A percentile compares a stretch with the other conserved stretches of the same genome.
Evolutionary conservation across 495 filamentous ascomycete species (phyloP).

Genomic region (Tetracladium setigerum): DNA sequence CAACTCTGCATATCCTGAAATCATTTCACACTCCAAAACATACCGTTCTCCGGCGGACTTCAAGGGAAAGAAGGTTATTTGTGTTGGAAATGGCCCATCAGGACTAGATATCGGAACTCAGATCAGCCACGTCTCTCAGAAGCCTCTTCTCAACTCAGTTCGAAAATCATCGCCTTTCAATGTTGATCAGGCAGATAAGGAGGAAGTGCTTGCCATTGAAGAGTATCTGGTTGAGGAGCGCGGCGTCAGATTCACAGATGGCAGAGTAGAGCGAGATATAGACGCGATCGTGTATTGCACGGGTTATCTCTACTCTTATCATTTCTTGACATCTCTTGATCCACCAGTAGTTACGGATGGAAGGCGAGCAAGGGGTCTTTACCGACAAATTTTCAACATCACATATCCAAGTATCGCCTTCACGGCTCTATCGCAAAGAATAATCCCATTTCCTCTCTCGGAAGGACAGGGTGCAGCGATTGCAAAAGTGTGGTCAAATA

Average conservation of each 20-base stretch:
- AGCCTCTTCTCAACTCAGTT: conserved; percentile 29
- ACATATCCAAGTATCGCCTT: conserved; percentile 74
- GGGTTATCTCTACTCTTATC: conserved; percentile 65
- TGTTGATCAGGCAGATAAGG: conserved; percentile 26
- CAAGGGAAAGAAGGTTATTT: conserved; percentile 39
- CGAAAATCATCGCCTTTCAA: conserved; percentile 2
- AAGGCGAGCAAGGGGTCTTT: conserved; percentile 57
- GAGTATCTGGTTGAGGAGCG: conserved; percentile 44
- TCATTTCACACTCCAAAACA: conserved; percentile 74
- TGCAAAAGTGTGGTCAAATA: conserved; percentile 64
- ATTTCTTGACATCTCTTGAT: conserved; percentile 54
- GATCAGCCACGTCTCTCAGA: conserved; percentile 43
- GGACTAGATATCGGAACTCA: conserved; percentile 76
- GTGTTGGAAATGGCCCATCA: conserved; percentile 74
- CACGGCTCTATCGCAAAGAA: conserved; percentile 63
- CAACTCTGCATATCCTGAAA: conserved; percentile 48
- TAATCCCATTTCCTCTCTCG: conserved; percentile 74
- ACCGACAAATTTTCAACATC: conserved; percentile 71
- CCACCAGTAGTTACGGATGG: conserved; percentile 60
- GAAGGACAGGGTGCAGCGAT: conserved; percentile 76
- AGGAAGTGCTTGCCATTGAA: conserved; percentile 51
- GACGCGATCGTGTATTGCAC: conserved; percentile 68
- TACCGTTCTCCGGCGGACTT: conserved; percentile 59
- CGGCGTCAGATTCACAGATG: conserved; percentile 45
- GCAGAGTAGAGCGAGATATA: conserved; percentile 47